A percentile compares a stretch with the other conserved stretches of the same genome.
phyloP scores from a whole-genome alignment of 2,329 filamentous ascomycete species.

The Pseudocercospora vitis region DNA sequence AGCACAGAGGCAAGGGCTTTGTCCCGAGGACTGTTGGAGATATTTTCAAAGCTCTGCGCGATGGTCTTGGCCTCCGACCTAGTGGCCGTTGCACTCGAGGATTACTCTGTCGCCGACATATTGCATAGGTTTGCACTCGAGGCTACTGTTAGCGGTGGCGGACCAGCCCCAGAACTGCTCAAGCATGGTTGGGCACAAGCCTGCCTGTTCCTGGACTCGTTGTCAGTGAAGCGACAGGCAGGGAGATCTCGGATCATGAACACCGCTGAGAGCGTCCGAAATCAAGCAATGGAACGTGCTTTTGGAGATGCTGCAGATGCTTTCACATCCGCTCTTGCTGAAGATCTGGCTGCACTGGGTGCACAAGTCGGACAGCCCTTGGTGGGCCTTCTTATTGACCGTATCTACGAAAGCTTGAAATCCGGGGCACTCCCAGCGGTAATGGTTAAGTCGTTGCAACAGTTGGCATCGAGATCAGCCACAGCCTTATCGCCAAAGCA shows the following conservation, averaged over 20 bases:
- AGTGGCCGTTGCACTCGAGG: neutral
- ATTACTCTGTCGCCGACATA: neutral
- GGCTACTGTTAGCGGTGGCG: neutral
- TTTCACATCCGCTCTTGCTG: neutral
- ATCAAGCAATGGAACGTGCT: neutral
- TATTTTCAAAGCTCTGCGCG: slow-evolving; percentile 3
- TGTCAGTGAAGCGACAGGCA: neutral
- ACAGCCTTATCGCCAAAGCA: neutral
- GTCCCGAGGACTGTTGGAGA: neutral
- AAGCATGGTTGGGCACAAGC: neutral
- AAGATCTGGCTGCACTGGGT: slow-evolving; percentile 4
- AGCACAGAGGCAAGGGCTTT: neutral
- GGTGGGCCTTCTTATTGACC: neutral
- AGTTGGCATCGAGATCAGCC: neutral
- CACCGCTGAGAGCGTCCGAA: neutral
- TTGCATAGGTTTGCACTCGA: slow-evolving; percentile 1
- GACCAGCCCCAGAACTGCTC: neutral
- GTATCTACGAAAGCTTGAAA: neutral
- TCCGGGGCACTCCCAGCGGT: neutral
- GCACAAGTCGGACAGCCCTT: neutral
- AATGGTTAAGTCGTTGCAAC: neutral
- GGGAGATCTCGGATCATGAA: neutral
- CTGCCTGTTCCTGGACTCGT: neutral
- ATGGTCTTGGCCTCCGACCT: neutral
- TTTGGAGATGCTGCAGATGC: neutral